Conservation (phyloP, 2,329 filamentous ascomycete species). For the Clonostachys chloroleuca region DNA sequence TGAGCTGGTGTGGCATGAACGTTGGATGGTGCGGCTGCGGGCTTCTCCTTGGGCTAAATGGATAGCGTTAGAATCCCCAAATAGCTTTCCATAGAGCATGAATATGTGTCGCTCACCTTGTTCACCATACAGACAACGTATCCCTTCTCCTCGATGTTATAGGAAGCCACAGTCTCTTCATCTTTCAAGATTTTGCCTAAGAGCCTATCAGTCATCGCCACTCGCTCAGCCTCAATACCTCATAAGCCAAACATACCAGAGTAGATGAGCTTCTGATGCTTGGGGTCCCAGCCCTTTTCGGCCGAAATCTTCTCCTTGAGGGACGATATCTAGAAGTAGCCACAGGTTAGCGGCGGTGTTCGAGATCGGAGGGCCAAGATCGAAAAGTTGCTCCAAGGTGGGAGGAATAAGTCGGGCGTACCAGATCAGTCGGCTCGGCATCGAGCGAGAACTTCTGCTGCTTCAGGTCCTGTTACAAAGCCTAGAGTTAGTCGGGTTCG, state of each 20-base stretch:
- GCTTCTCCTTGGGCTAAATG: conserved; percentile 53
- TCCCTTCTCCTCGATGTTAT: conserved; percentile 99
- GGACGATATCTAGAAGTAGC: conserved; percentile 63
- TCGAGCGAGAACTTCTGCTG: conserved; percentile 98
- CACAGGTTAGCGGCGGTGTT: conserved; percentile 6
- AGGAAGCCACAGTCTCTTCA: conserved; percentile 92
- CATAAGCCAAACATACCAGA: conserved; percentile 60
- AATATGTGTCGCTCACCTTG: conserved; percentile 61
- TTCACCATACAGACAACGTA: conserved; percentile 98
- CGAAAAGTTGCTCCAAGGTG: conserved; percentile 2
- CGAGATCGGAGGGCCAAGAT: conserved; percentile 1
- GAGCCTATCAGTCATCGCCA: background rate
- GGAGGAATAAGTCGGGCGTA: conserved; percentile 44
- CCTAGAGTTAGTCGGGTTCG: background rate
- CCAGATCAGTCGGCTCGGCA: conserved; percentile 86
- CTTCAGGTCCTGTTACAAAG: conserved; percentile 76
- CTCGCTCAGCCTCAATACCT: background rate
- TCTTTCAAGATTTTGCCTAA: conserved; percentile 97
- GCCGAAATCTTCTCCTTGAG: conserved; percentile 90
- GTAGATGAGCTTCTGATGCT: conserved; percentile 94
- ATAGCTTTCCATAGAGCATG: background rate
- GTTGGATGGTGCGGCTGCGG: conserved; percentile 47
- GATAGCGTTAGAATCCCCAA: background rate
- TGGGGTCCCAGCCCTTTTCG: conserved; percentile 92
- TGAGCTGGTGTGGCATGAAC: conserved; percentile 47